These are phyloP conservation scores for Xylaria flabelliformis DNA, from an alignment of 495 filamentous ascomycete species.

Conservation along the genomic window DNA sequence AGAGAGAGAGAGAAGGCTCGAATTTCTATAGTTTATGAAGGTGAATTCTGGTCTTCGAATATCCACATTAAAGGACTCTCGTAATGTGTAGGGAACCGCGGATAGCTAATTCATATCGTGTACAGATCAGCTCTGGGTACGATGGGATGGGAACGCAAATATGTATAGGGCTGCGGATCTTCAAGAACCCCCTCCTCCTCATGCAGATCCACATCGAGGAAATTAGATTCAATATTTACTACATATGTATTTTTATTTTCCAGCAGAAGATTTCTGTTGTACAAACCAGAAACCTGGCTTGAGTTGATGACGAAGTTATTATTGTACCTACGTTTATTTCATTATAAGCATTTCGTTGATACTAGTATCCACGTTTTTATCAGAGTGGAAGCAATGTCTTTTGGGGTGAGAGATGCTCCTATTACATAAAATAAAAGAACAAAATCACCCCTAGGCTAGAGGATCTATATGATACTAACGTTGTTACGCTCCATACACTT, in stretches of 20 bases:
- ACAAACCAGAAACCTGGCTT: too few species aligned
- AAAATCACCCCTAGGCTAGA: neutral
- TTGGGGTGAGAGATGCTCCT: neutral
- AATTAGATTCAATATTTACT: neutral
- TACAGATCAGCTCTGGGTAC: neutral
- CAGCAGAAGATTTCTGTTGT: neutral
- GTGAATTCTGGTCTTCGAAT: neutral
- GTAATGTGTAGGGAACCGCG: neutral
- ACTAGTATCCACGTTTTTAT: neutral
- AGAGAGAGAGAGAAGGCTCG: neutral
- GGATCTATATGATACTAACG: neutral
- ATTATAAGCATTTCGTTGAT: neutral
- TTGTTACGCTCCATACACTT: neutral
- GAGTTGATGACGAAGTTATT: too few species aligned
- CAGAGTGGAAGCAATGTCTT: neutral
- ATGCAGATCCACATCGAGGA: neutral
- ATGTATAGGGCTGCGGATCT: neutral
- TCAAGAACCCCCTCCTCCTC: neutral
- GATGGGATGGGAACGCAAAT: neutral
- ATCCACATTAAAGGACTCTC: neutral
- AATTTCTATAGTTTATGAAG: neutral
- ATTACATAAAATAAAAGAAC: neutral
- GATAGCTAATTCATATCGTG: neutral
- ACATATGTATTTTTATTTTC: neutral
- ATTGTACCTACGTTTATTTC: neutral